A percentile compares a stretch with the other conserved stretches of the same genome.
These are phyloP conservation scores for Monotropa hypopitys DNA, from an alignment of 179 eudicot species.

Conservation along the genomic window DNA sequence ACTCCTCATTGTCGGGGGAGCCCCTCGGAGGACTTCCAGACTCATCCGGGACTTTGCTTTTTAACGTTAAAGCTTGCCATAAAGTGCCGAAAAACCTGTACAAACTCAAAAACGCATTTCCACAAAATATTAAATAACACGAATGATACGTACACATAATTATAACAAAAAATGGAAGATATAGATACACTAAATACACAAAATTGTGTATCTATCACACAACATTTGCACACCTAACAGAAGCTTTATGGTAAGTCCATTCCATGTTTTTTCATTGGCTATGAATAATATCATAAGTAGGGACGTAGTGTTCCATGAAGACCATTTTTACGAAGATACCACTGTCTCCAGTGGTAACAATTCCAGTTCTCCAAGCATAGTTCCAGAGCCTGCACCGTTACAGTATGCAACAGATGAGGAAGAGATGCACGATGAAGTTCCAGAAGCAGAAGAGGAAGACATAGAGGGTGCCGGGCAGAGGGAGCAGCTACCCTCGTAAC, in stretches of 20 bases:
- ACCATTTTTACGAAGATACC: neutral
- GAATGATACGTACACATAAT: slow-evolving; percentile 5
- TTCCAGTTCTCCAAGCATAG: neutral
- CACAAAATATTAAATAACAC: no score
- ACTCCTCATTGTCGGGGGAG: no score
- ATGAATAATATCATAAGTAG: neutral
- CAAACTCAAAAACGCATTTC: no score
- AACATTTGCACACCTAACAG: no score
- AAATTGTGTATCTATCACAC: no score
- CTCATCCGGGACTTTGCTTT: no score
- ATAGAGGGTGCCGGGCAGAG: neutral
- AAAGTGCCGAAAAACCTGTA: no score
- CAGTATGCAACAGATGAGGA: neutral
- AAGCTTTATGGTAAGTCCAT: slow-evolving; percentile 9
- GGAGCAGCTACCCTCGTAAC: neutral
- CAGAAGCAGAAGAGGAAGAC: neutral
- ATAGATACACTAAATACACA: no score
- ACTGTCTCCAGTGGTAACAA: no score
- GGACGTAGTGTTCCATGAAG: neutral
- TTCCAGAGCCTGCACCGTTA: neutral
- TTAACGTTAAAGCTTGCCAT: no score
- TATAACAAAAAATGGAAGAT: neutral
- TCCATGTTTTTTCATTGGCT: slow-evolving; percentile 6
- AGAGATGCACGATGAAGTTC: neutral
- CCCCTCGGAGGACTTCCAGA: no score